phyloP scores from a whole-genome alignment of 768 basidiomycete genomes.

The Artomyces pyxidatus region DNA sequence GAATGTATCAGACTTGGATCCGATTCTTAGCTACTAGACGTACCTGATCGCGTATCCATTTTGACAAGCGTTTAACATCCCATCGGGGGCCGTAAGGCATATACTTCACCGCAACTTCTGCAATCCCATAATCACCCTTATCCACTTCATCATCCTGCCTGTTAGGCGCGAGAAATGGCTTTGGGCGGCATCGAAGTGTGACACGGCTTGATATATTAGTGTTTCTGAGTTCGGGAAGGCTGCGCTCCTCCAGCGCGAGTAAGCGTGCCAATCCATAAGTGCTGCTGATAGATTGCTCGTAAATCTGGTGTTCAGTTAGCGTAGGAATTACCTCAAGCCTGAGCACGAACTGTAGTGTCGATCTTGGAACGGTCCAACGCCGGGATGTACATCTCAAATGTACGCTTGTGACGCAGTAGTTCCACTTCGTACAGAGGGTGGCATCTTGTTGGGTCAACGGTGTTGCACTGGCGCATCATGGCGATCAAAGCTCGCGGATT shows the following conservation, averaged over 20 bases:
- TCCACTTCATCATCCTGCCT: too few species aligned
- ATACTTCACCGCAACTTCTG: constrained; percentile 41
- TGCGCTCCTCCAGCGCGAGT: constrained; percentile 48
- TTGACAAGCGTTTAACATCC: constrained; percentile 47
- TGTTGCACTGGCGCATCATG: constrained; percentile 60
- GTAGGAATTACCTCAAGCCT: too few species aligned
- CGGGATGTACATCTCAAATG: constrained; percentile 49
- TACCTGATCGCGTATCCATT: constrained; percentile 47
- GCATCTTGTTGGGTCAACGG: constrained; percentile 47
- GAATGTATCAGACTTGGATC: constrained; percentile 30
- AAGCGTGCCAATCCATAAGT: constrained; percentile 55
- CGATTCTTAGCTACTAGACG: constrained; percentile 50
- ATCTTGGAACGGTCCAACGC: constrained; percentile 39
- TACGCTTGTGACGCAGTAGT: constrained; percentile 41
- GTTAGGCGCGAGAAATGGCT: constrained; percentile 22
- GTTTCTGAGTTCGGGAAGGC: constrained; percentile 32
- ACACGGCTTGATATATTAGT: constrained; percentile 39
- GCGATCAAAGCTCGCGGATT: constrained; percentile 50
- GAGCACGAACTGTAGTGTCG: constrained; percentile 46
- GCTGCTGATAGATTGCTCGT: constrained; percentile 47
- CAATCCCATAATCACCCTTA: constrained; percentile 51
- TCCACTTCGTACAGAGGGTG: constrained; percentile 57
- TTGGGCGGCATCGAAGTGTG: constrained; percentile 40
- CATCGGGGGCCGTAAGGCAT: constrained; percentile 55
- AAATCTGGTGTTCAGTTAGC: constrained; percentile 45